Percentiles rank a stretch among this genome's conserved stretches.
These are phyloP conservation scores for Rhypophila decipiens DNA, from an alignment of 495 filamentous ascomycete species.

Conservation along the genomic window DNA sequence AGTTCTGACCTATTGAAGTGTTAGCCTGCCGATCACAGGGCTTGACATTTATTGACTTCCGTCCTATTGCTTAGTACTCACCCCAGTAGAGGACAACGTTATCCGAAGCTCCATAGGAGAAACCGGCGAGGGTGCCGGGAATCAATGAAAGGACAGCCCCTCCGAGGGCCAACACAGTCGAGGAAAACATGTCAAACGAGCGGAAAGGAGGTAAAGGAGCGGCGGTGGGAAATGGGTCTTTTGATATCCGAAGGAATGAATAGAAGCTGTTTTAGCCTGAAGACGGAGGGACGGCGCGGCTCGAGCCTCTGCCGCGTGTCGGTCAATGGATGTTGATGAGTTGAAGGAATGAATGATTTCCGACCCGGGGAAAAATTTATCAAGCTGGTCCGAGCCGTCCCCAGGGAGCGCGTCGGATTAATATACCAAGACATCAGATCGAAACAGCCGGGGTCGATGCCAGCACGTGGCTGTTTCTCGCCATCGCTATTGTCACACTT, in stretches of 20 bases:
- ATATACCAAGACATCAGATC: too few species aligned
- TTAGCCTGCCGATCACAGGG: background rate
- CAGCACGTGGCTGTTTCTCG: background rate
- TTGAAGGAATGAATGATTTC: background rate
- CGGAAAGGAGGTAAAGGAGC: background rate
- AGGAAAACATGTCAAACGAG: conserved; percentile 5
- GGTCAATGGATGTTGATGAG: too few species aligned
- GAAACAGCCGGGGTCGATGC: too few species aligned
- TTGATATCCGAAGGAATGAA: background rate
- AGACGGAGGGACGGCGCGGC: too few species aligned
- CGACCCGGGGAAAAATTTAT: background rate
- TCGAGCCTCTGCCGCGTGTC: too few species aligned
- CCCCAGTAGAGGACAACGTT: conserved; percentile 65
- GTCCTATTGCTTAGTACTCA: conserved; percentile 13
- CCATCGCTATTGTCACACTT: too few species aligned
- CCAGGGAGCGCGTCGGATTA: background rate
- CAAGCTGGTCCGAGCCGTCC: background rate
- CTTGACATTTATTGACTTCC: background rate
- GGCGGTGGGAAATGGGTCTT: background rate
- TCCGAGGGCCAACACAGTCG: conserved; percentile 4
- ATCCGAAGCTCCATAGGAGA: conserved; percentile 40
- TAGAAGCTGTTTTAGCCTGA: background rate
- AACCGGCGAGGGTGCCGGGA: conserved; percentile 30
- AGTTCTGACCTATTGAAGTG: conserved; percentile 40
- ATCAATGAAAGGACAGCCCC: conserved; percentile 10